A percentile compares a stretch with the other conserved stretches of the same genome.
These are phyloP conservation scores for Lathyrus oleraceus DNA, from an alignment of 306 rosid genomes.

Conservation along the genomic window DNA sequence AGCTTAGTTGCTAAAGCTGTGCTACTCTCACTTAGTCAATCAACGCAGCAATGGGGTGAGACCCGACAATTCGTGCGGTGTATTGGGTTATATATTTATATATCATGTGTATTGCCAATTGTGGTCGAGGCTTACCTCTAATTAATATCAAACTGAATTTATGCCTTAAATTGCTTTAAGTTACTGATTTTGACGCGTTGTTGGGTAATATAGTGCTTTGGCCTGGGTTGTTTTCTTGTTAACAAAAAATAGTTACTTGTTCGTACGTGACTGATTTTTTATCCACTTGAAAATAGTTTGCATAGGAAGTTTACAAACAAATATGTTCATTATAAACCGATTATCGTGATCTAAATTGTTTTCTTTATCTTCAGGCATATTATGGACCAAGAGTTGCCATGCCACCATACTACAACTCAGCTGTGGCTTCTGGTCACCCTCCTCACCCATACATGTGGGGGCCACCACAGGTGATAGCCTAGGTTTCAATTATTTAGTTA, in stretches of 20 bases:
- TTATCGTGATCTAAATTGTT: constrained; percentile 15
- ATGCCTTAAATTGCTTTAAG: neutral
- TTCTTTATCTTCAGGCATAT: constrained; percentile 63
- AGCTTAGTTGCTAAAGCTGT: neutral
- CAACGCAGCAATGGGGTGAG: too few species aligned
- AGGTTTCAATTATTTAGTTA: constrained; percentile 17
- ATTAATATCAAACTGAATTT: neutral
- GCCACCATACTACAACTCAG: constrained; percentile 81
- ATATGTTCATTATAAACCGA: neutral
- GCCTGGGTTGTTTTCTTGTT: neutral
- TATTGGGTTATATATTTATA: too few species aligned
- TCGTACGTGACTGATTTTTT: neutral
- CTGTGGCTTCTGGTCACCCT: constrained; percentile 72
- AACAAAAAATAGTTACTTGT: neutral
- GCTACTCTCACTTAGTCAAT: neutral
- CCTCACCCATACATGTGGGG: constrained; percentile 97
- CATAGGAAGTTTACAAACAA: neutral
- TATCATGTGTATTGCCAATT: neutral
- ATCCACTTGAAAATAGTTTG: neutral
- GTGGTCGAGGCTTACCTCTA: neutral
- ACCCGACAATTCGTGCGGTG: neutral
- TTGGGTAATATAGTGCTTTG: neutral
- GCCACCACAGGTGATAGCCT: constrained; percentile 75
- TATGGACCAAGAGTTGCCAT: constrained; percentile 88
- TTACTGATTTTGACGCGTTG: neutral